These are phyloP conservation scores for Talaromyces sp. DNA, from an alignment of 2,329 filamentous ascomycete species.

Conservation along the genomic window DNA sequence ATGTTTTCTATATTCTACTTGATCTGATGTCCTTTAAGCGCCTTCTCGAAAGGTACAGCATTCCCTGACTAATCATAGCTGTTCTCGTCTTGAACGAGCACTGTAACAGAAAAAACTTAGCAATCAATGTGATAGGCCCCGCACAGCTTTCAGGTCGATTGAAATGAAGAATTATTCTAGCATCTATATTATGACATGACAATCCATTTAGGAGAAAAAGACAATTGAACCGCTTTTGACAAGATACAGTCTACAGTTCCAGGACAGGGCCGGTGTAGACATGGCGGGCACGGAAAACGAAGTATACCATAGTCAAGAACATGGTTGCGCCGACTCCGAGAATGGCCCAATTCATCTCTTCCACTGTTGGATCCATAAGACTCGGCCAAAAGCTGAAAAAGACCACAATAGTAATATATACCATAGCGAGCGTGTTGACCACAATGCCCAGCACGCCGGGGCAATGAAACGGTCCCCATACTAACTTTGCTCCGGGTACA, in stretches of 20 bases:
- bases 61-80: background rate
- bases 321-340: conserved; percentile 43
- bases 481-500: conserved; percentile 26
- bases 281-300: conserved; percentile 32
- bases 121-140: background rate
- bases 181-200: background rate
- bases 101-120: background rate
- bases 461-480: conserved; percentile 31
- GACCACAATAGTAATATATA: conserved; percentile 47
- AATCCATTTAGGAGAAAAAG: background rate
- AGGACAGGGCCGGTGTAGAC: conserved; percentile 33
- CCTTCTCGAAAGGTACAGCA: background rate
- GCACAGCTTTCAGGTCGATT: background rate
- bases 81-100: background rate
- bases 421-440: conserved; percentile 44
- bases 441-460: conserved; percentile 36
- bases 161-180: background rate
- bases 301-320: conserved; percentile 41
- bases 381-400: conserved; percentile 51
- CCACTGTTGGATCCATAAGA: conserved; percentile 32
- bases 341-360: conserved; percentile 47
- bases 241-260: conserved; percentile 15
- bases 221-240: background rate
- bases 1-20: background rate
- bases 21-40: background rate